Percentiles rank a stretch among this genome's conserved stretches.
phyloP scores from a whole-genome alignment of 2,329 filamentous ascomycete species.

The Raffaelea ambrosiae region DNA sequence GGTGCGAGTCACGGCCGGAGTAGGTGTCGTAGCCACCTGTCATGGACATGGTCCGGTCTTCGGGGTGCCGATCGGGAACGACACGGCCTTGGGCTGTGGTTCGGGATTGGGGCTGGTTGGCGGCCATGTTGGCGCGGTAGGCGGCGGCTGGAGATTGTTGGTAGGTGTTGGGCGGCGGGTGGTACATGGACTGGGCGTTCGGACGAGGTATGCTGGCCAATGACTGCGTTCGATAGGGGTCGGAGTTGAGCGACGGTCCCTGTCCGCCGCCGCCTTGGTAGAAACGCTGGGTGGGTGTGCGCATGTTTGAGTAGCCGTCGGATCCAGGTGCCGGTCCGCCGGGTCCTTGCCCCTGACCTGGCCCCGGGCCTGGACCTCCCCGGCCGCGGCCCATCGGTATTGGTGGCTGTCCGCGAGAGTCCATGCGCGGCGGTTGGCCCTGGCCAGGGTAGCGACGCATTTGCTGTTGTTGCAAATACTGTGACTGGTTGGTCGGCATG shows the following conservation, averaged over 20 bases:
- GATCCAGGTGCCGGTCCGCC: constrained; percentile 18
- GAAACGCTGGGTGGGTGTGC: constrained; percentile 46
- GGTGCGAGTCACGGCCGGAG: constrained; percentile 64
- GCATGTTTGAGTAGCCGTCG: constrained; percentile 31
- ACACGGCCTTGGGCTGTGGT: constrained; percentile 88
- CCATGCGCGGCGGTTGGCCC: constrained; percentile 23
- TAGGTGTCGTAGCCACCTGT: constrained; percentile 62
- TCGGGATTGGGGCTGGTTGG: constrained; percentile 42
- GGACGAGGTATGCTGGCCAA: constrained; percentile 64
- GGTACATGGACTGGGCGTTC: constrained; percentile 55
- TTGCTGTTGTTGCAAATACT: constrained; percentile 40
- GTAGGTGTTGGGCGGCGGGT: constrained; percentile 52
- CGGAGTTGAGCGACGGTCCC: constrained; percentile 67
- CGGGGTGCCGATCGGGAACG: constrained; percentile 74
- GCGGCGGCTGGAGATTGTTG: constrained; percentile 61
- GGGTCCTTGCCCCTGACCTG: not conserved
- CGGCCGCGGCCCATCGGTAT: constrained; percentile 15
- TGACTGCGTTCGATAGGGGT: constrained; percentile 87
- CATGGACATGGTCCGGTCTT: constrained; percentile 95
- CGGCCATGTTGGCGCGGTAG: constrained; percentile 48
- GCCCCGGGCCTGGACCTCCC: not conserved
- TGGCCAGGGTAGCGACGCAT: constrained; percentile 36
- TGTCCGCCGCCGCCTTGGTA: constrained; percentile 51
- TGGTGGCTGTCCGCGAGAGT: constrained; percentile 51
- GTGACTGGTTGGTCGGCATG: constrained; percentile 31